Base-by-base conservation (phyloP, 495 filamentous ascomycete genomes). In the Talaromyces wortmannii region DNA sequence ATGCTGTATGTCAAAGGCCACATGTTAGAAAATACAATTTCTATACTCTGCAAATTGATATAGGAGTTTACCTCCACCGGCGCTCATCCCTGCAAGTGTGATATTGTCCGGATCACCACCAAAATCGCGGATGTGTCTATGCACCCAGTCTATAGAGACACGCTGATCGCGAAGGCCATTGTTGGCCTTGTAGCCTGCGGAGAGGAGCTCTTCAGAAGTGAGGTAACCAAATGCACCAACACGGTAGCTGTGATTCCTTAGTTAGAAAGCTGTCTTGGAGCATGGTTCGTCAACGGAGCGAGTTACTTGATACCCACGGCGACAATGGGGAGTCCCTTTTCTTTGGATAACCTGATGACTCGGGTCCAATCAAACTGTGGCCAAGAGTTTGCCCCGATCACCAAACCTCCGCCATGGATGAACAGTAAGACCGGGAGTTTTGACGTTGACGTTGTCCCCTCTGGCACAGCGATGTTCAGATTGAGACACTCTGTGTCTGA, bases 41-140 rank as follows among this genome's bases (percentile, higher is more conserved):
- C 44, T 32, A 12, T 5, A 32, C 10, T 0, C 33, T n/a, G 23
- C 5, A 42, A 16, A 13, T 18, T 8, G 47, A 23, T 31, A 3
- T 17, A 13, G 13, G 17, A 12, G 29, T 48, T 47, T 59, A 57
- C 74, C 83, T 18, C 75, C 86, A 11, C 87, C 87, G 13, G 86
- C 87, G 17, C 81, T 85, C n/a, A 78, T 79, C 43, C 87, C 85
- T 47, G 80, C 78, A 16, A 86, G 76, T 6, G 83, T 82, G 10
- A 89, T 78, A 57, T 85, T 83, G 6, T 76, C 62, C 1, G 85
- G 83, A 56, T 90, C 81, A 29, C 87, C 87, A 29, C 85, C 87
- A 60, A 90, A 89, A 51, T 65, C 62, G 7, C 51, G 45, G 29
- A 73, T 73, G 48, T 73, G 58, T 29, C 61, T 70, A 15, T 61